Percentiles rank a stretch among this genome's conserved stretches.
These are phyloP conservation scores for Kwoniella dendrophila DNA, from an alignment of 768 basidiomycete genomes.

Conservation along the genomic window DNA sequence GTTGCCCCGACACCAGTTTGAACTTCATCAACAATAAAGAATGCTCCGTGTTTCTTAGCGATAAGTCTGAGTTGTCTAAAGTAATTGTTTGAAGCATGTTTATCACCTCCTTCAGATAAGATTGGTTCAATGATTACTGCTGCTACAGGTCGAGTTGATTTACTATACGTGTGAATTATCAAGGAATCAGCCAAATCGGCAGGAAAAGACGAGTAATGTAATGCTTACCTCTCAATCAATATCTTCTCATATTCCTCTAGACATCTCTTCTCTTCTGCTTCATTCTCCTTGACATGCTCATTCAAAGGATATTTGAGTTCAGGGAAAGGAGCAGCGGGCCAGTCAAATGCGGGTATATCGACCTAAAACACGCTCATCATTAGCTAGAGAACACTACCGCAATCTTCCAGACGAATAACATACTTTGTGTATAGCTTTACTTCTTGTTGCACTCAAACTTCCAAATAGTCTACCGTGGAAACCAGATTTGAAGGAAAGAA, in stretches of 20 bases:
- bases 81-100: conserved; percentile 57
- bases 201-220: neutral
- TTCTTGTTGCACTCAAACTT: conserved; percentile 56
- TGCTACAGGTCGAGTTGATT: conserved; percentile 55
- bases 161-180: conserved; percentile 31
- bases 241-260: conserved; percentile 53
- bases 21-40: conserved; percentile 58
- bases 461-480: conserved; percentile 60
- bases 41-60: conserved; percentile 57
- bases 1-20: conserved; percentile 60
- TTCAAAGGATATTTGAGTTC: conserved; percentile 57
- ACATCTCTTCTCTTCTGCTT: conserved; percentile 53
- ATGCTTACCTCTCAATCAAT: conserved; percentile 42
- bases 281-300: conserved; percentile 55
- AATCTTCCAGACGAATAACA: neutral
- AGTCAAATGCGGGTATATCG: conserved; percentile 59
- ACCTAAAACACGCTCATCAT: no score
- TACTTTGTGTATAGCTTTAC: conserved; percentile 59
- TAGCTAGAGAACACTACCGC: no score
- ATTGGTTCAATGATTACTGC: conserved; percentile 60
- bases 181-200: neutral
- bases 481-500: conserved; percentile 57
- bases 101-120: conserved; percentile 58
- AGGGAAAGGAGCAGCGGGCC: conserved; percentile 58
- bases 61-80: conserved; percentile 56